phyloP scores from a whole-genome alignment of 1,139 yeast species.

The Geotrichum macrosporum region DNA sequence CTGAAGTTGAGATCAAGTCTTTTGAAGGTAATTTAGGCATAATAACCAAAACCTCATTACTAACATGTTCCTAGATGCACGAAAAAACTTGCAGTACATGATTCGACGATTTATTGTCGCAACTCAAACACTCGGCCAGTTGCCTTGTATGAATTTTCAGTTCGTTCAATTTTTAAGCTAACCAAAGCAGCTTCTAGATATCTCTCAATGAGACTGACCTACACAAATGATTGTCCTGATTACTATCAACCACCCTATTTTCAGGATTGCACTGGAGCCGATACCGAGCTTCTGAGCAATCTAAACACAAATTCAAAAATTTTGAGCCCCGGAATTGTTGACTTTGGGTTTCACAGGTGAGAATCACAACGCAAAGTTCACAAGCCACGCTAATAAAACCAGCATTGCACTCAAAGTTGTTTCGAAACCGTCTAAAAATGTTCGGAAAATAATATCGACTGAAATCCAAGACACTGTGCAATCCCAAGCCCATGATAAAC shows the following conservation, averaged over 20 bases:
- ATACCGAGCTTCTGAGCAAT: constrained; percentile 2
- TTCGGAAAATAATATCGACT: background rate
- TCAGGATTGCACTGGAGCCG: constrained; percentile 17
- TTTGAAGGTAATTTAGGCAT: constrained; percentile 12
- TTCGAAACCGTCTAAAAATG: constrained; percentile 1
- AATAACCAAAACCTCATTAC: too few relatives aligned
- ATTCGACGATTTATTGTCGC: constrained; percentile 17
- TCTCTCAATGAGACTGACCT: constrained; percentile 19
- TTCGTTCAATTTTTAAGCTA: background rate
- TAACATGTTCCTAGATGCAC: constrained; percentile 20
- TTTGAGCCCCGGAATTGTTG: constrained; percentile 12
- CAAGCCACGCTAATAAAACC: background rate
- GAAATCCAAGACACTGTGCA: background rate
- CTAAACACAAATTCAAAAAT: constrained; percentile 1
- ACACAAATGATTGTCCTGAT: constrained; percentile 18
- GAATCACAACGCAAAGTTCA: background rate
- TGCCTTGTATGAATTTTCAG: constrained; percentile 11
- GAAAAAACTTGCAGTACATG: constrained; percentile 13
- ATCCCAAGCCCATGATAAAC: background rate
- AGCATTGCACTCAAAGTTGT: constrained; percentile 14
- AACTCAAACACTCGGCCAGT: constrained; percentile 16
- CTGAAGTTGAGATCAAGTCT: background rate
- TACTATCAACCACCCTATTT: constrained; percentile 21
- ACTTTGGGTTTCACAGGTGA: constrained; percentile 14
- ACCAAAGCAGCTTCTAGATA: constrained; percentile 14